Conservation (phyloP, 1,139 yeast genomes). For the Hansenula sp. region DNA sequence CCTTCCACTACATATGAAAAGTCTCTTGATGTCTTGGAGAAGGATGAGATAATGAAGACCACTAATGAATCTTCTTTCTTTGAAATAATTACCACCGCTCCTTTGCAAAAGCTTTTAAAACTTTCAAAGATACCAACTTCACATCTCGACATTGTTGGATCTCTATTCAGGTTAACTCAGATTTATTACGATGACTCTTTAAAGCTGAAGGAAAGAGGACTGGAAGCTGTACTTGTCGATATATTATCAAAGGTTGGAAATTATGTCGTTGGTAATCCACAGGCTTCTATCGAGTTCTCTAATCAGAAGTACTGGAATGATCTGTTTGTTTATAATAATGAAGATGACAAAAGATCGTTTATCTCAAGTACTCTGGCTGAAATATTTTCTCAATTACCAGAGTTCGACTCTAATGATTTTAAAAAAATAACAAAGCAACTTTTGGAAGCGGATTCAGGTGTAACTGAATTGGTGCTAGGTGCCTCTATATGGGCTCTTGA, state of each 20-base stretch:
- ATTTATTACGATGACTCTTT: slow-evolving; percentile 24
- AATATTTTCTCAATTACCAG: slow-evolving; percentile 31
- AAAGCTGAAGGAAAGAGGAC: slow-evolving; percentile 6
- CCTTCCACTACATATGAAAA: slow-evolving; percentile 7
- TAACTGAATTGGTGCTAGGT: slow-evolving; percentile 9
- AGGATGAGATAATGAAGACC: background rate
- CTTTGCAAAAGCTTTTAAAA: slow-evolving; percentile 17
- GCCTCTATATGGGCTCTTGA: slow-evolving; percentile 19
- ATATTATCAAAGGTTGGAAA: slow-evolving; percentile 37
- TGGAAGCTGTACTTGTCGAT: slow-evolving; percentile 22
- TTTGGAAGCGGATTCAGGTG: background rate
- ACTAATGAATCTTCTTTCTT: slow-evolving; percentile 24
- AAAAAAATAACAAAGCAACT: background rate
- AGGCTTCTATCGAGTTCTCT: slow-evolving; percentile 16
- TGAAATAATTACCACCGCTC: slow-evolving; percentile 23
- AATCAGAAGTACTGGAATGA: slow-evolving; percentile 27
- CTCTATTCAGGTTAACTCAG: slow-evolving; percentile 34
- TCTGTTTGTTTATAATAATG: slow-evolving; percentile 5
- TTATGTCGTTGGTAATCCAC: slow-evolving; percentile 30
- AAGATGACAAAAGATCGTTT: slow-evolving; percentile 23
- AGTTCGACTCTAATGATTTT: slow-evolving; percentile 12
- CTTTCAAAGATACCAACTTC: slow-evolving; percentile 34
- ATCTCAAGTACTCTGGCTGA: slow-evolving; percentile 34
- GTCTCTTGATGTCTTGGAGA: background rate
- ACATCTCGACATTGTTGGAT: slow-evolving; percentile 44